phyloP scores from a whole-genome alignment of 2,329 filamentous ascomycete species.

The Colletotrichum kahawae region DNA sequence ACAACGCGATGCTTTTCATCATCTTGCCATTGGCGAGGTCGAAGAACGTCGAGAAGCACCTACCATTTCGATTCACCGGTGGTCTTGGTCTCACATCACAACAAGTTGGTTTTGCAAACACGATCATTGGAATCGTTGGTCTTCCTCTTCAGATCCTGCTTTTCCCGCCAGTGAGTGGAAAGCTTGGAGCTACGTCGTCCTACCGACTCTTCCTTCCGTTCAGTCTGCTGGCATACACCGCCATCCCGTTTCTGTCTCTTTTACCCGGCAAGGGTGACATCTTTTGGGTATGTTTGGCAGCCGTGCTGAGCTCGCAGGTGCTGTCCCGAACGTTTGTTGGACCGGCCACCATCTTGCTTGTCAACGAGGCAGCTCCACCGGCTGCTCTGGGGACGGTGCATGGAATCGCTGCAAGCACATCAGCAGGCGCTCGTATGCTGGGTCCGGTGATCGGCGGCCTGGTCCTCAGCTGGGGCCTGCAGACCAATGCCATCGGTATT shows the following conservation, averaged over 20 bases:
- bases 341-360: conserved; percentile 29
- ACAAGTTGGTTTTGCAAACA: conserved; percentile 28
- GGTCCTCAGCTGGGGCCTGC: conserved; percentile 28
- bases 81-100: conserved; percentile 28
- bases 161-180: conserved; percentile 23
- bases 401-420: conserved; percentile 28
- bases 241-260: conserved; percentile 26
- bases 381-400: conserved; percentile 27
- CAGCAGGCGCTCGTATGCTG: conserved; percentile 27
- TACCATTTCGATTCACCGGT: conserved; percentile 26
- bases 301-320: conserved; percentile 24
- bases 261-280: conserved; percentile 17
- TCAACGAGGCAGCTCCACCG: conserved; percentile 29
- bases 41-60: neutral
- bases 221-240: conserved; percentile 25
- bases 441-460: conserved; percentile 26
- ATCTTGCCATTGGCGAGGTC: conserved; percentile 21
- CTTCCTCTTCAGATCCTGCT: conserved; percentile 28
- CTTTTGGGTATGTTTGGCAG: conserved; percentile 24
- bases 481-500: neutral
- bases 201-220: conserved; percentile 27
- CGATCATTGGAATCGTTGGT: conserved; percentile 27
- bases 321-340: conserved; percentile 27
- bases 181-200: conserved; percentile 21
- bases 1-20: conserved; percentile 28